Conservation (phyloP, 2,329 filamentous ascomycete species). For the Colletotrichum sp. region DNA sequence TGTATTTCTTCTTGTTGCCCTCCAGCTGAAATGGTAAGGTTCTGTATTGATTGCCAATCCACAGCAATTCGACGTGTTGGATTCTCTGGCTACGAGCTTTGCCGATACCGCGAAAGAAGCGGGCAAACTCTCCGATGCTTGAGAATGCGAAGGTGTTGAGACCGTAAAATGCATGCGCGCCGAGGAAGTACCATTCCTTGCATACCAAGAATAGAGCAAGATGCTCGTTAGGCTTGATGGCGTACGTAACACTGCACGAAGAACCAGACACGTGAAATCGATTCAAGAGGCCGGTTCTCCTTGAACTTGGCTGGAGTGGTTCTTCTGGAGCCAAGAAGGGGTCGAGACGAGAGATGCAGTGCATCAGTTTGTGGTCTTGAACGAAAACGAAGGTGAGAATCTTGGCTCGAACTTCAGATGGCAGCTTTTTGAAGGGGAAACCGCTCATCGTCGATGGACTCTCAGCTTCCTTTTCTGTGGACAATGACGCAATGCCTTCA, state of each 20-base stretch:
- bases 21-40: slow-evolving; percentile 14
- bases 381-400: slow-evolving; percentile 43
- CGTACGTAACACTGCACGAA: slow-evolving; percentile 34
- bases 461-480: neutral
- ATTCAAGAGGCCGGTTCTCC: slow-evolving; percentile 30
- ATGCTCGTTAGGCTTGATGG: slow-evolving; percentile 37
- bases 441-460: neutral
- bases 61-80: slow-evolving; percentile 49
- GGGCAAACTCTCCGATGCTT: slow-evolving; percentile 55
- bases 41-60: slow-evolving; percentile 40
- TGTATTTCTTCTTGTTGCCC: slow-evolving; percentile 23
- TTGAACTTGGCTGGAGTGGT: neutral
- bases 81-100: slow-evolving; percentile 42
- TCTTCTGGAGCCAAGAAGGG: slow-evolving; percentile 26
- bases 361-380: slow-evolving; percentile 38
- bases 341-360: slow-evolving; percentile 52
- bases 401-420: slow-evolving; percentile 28
- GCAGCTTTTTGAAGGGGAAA: slow-evolving; percentile 36
- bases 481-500: neutral
- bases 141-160: slow-evolving; percentile 56
- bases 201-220: slow-evolving; percentile 44
- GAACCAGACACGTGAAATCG: slow-evolving; percentile 43
- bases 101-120: slow-evolving; percentile 49
- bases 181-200: slow-evolving; percentile 44
- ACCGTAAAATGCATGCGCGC: slow-evolving; percentile 51